These are phyloP conservation scores for Daldinia vernicosa DNA, from an alignment of 495 filamentous ascomycete species.

Conservation along the genomic window DNA sequence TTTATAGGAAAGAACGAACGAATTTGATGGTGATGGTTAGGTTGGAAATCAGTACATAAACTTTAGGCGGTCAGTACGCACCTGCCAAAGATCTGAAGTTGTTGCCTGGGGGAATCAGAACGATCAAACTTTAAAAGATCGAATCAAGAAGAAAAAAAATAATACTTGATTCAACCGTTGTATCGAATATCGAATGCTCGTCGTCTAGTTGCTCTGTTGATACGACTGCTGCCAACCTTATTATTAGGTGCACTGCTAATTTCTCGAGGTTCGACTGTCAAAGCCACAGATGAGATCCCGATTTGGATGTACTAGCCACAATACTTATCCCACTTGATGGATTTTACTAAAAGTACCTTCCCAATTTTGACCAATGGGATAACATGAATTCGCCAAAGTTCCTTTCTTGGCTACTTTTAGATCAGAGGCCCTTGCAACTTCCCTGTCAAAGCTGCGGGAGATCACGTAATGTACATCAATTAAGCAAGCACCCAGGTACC, in stretches of 20 bases:
- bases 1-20: neutral
- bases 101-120: neutral
- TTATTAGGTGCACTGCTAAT: slow-evolving; percentile 24
- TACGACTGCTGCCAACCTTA: neutral
- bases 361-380: slow-evolving; percentile 31
- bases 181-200: neutral
- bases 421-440: neutral
- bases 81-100: neutral
- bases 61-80: neutral
- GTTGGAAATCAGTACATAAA: neutral
- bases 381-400: slow-evolving; percentile 12
- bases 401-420: slow-evolving; percentile 18
- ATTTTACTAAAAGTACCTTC: slow-evolving; percentile 13
- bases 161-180: neutral
- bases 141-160: neutral
- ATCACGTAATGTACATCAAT: slow-evolving; percentile 1
- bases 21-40: neutral
- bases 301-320: slow-evolving; percentile 33
- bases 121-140: neutral
- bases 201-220: neutral
- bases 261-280: slow-evolving; percentile 32
- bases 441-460: slow-evolving; percentile 19
- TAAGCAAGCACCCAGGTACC: neutral
- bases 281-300: slow-evolving; percentile 1
- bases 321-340: slow-evolving; percentile 16